A percentile compares a stretch with the other conserved stretches of the same genome.
Conservation (phyloP, 192 early-diverging fungal genomes). For the Coemansia sp. region DNA sequence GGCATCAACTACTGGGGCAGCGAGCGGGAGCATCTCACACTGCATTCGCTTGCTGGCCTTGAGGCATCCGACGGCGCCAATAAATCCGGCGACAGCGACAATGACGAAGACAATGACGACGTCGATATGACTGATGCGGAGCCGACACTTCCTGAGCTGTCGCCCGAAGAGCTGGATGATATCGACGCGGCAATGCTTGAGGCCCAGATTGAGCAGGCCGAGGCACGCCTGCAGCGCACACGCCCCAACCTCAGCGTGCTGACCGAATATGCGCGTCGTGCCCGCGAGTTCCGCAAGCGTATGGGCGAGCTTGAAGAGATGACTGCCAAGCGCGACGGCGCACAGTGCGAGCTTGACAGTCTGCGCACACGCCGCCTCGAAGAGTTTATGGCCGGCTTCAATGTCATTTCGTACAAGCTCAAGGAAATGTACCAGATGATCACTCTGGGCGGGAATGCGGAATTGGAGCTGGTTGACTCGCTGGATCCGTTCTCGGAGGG, state of each 20-base stretch:
- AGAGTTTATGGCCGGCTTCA: slow-evolving; percentile 97
- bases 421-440: slow-evolving; percentile 99
- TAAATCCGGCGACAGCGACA: slow-evolving; percentile 37
- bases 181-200: slow-evolving; percentile 67
- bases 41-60: slow-evolving; percentile 50
- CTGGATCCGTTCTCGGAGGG: slow-evolving; percentile 99
- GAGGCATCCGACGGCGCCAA: slow-evolving; percentile 11
- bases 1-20: slow-evolving; percentile 55
- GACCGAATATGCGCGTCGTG: slow-evolving; percentile 79
- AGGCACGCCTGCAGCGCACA: slow-evolving; percentile 59
- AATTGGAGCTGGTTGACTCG: slow-evolving; percentile 92
- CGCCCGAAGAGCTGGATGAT: slow-evolving; percentile 61
- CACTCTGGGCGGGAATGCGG: slow-evolving; percentile 96
- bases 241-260: slow-evolving; percentile 85
- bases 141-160: slow-evolving; percentile 52
- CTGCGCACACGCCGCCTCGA: slow-evolving; percentile 76
- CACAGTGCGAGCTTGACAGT: slow-evolving; percentile 71
- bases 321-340: slow-evolving; percentile 68
- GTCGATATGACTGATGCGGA: slow-evolving; percentile 7
- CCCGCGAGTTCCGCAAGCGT: slow-evolving; percentile 69
- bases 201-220: slow-evolving; percentile 66
- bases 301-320: slow-evolving; percentile 74
- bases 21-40: slow-evolving; percentile 57
- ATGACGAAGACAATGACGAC: slow-evolving; percentile 51
- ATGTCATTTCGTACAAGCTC: slow-evolving; percentile 85